Percentiles rank a stretch among this genome's conserved stretches.
Conservation (phyloP, 192 early-diverging fungal species). For the Umbelopsis sp. region DNA sequence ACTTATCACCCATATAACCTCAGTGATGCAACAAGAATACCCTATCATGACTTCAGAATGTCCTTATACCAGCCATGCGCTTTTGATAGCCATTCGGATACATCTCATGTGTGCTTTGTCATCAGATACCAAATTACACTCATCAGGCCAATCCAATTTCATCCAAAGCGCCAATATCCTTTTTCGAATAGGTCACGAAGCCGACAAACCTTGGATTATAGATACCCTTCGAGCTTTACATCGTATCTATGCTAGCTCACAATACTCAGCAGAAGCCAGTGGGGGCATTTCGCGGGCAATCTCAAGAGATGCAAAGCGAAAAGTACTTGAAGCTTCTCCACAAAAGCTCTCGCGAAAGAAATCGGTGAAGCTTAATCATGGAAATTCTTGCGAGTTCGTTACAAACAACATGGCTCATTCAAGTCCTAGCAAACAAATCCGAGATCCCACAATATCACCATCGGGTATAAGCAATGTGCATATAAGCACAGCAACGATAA, state of each 20-base stretch:
- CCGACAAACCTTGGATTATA: not conserved
- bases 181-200: slow-evolving; percentile 1
- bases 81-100: slow-evolving; percentile 10
- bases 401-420: not conserved
- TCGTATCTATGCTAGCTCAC: not conserved
- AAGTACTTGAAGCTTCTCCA: not conserved
- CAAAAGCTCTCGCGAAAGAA: not conserved
- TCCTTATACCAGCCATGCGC: slow-evolving; percentile 3
- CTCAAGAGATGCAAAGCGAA: not conserved
- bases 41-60: slow-evolving; percentile 6
- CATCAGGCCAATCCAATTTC: not conserved
- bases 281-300: not conserved
- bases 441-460: not conserved
- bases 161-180: slow-evolving; percentile 2
- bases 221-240: not conserved
- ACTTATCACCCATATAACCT: slow-evolving; percentile 14
- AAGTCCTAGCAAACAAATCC: not conserved
- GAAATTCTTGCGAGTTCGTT: not conserved
- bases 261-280: not conserved
- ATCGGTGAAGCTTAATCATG: not conserved
- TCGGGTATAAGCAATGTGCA: not conserved
- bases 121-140: not conserved
- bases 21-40: slow-evolving; percentile 16
- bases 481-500: not conserved
- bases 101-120: slow-evolving; percentile 11